phyloP scores from a whole-genome alignment of 73 alveolate species.

The Tetrahymena malaccensis region DNA sequence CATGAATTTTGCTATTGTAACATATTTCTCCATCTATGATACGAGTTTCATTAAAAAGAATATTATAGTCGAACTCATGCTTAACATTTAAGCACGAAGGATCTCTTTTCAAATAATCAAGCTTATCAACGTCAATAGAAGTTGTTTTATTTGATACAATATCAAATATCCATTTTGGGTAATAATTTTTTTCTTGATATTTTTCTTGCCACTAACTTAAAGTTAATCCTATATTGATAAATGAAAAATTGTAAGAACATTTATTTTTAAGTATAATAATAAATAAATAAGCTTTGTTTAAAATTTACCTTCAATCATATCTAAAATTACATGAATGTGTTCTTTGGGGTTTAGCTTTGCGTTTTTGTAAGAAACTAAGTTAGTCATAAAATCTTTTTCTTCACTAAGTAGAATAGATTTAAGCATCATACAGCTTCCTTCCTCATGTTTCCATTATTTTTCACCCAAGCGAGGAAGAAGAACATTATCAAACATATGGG shows the following conservation, averaged over 20 bases:
- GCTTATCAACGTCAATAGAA: constrained; percentile 82
- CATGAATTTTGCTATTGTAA: constrained; percentile 60
- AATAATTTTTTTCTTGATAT: neutral
- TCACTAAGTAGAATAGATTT: constrained; percentile 57
- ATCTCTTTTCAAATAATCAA: constrained; percentile 85
- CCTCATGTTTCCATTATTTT: constrained; percentile 75
- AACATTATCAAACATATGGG: constrained; percentile 72
- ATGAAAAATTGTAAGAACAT: no score
- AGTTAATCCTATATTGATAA: neutral
- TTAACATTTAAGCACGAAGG: constrained; percentile 61
- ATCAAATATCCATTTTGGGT: constrained; percentile 68
- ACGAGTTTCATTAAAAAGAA: constrained; percentile 59
- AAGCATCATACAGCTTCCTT: constrained; percentile 67
- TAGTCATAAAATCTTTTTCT: constrained; percentile 53
- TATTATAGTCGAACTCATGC: constrained; percentile 53
- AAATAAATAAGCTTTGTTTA: no score
- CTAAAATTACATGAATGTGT: constrained; percentile 6
- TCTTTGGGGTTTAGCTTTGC: constrained; percentile 47
- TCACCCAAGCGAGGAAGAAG: constrained; percentile 40
- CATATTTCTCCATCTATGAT: constrained; percentile 64
- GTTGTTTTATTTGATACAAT: constrained; percentile 81
- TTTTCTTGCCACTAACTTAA: neutral
- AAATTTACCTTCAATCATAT: constrained; percentile 17
- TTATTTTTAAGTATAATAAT: no score
- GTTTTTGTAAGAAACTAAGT: constrained; percentile 39